Conservation (phyloP, 352 stramenopile species). For the Globisporangium middletonii region DNA sequence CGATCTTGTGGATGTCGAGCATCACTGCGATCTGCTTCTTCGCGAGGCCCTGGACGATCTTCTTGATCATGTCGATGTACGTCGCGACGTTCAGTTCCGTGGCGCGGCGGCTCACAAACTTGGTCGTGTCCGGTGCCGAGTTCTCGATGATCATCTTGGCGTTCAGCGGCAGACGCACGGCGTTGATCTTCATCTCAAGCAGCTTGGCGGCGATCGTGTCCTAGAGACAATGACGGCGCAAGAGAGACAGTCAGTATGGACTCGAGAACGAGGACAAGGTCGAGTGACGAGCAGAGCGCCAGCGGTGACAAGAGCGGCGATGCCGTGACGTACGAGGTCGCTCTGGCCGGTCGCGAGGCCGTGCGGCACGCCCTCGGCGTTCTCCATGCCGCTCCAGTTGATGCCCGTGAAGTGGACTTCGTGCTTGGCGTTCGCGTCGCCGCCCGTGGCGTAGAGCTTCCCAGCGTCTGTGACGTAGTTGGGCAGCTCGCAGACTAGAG, state of each 20-base stretch:
- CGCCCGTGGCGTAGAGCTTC: slow-evolving; percentile 63
- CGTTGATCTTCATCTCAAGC: slow-evolving; percentile 62
- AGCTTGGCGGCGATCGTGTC: slow-evolving; percentile 58
- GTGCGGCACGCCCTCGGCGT: slow-evolving; percentile 68
- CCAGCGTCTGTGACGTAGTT: slow-evolving; percentile 57
- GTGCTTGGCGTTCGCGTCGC: slow-evolving; percentile 39
- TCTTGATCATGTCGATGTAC: slow-evolving; percentile 85
- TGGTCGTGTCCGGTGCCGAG: slow-evolving; percentile 45
- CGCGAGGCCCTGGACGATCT: slow-evolving; percentile 71
- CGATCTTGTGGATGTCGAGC: slow-evolving; percentile 83
- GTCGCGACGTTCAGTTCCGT: slow-evolving; percentile 60
- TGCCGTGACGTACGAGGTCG: slow-evolving; percentile 37
- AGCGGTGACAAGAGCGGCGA: no score
- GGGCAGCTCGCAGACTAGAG: slow-evolving; percentile 52
- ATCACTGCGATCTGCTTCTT: slow-evolving; percentile 78
- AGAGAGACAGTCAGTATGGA: no score
- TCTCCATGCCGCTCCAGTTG: slow-evolving; percentile 88
- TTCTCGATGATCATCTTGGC: slow-evolving; percentile 81
- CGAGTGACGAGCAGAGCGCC: no score
- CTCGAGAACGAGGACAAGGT: no score
- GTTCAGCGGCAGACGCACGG: slow-evolving; percentile 72
- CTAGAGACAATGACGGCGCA: slow-evolving; percentile 2
- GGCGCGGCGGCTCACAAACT: slow-evolving; percentile 56
- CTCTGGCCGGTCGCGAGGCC: slow-evolving; percentile 61
- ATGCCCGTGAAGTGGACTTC: slow-evolving; percentile 79